Percentiles rank a stretch among this genome's conserved stretches.
These are phyloP conservation scores for Acanthamoeba culbertsoni DNA, from an alignment of 208 protist genomes.

Conservation along the genomic window DNA sequence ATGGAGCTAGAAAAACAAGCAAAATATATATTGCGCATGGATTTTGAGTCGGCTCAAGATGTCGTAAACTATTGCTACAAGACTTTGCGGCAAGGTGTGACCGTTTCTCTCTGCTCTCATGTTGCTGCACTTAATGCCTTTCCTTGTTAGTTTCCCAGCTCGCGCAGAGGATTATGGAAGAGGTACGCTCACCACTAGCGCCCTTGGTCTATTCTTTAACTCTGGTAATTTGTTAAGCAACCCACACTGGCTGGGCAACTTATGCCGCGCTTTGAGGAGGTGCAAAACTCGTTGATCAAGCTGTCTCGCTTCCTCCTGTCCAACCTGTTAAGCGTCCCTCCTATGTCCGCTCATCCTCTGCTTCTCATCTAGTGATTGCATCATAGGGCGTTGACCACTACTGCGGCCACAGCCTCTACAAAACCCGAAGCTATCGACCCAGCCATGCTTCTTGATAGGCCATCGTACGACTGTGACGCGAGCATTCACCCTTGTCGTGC, in stretches of 20 bases:
- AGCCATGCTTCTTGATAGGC: background rate
- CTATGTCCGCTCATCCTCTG: background rate
- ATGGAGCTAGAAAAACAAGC: no score
- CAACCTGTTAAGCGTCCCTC: background rate
- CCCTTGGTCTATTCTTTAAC: background rate
- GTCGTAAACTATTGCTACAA: slow-evolving; percentile 41
- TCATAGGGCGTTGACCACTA: background rate
- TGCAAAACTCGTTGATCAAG: slow-evolving; percentile 26
- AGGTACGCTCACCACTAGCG: background rate
- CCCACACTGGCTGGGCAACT: background rate
- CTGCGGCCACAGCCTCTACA: background rate
- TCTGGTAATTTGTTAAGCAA: background rate
- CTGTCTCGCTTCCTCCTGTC: background rate
- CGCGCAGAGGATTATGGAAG: background rate
- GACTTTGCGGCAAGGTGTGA: background rate
- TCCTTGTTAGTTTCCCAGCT: background rate
- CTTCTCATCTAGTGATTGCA: background rate
- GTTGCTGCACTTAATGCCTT: background rate
- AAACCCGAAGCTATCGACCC: background rate
- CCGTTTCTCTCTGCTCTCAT: background rate
- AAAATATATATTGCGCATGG: no score
- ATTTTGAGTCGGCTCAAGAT: slow-evolving; percentile 9
- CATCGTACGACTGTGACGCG: background rate
- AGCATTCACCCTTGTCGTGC: background rate
- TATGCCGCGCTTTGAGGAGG: background rate